Conservation (phyloP, 441 rosid genomes). For the Sinapis alba region DNA sequence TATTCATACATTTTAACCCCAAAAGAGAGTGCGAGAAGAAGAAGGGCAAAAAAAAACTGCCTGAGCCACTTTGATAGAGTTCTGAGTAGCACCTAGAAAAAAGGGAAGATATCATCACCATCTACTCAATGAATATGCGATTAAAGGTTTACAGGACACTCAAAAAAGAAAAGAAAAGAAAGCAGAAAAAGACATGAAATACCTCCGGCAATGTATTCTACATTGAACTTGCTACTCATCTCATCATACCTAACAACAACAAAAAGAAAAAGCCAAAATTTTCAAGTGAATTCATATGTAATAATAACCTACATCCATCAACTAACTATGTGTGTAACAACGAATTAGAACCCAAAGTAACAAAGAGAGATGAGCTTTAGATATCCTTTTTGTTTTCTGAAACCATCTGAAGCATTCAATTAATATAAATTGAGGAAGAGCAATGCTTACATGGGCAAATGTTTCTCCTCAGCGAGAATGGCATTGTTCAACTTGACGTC, state of each 20-base stretch:
- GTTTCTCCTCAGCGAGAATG: conserved; percentile 90
- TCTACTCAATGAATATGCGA: background rate
- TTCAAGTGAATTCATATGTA: background rate
- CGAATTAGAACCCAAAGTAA: too few relatives aligned
- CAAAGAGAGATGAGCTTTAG: too few relatives aligned
- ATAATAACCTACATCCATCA: too few relatives aligned
- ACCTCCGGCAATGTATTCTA: conserved; percentile 95
- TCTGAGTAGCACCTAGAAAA: conserved; percentile 37
- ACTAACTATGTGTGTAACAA: background rate
- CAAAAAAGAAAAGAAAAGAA: background rate
- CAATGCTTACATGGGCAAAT: conserved; percentile 71
- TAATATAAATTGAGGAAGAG: too few relatives aligned
- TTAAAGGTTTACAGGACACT: background rate
- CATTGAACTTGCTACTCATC: conserved; percentile 55
- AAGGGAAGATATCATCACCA: background rate
- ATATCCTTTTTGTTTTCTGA: too few relatives aligned
- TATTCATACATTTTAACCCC: background rate
- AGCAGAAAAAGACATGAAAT: conserved; percentile 18
- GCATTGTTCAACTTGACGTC: conserved; percentile 82
- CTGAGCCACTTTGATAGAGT: conserved; percentile 93
- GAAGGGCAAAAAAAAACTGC: conserved; percentile 31
- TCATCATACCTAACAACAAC: conserved; percentile 87
- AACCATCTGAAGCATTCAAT: too few relatives aligned
- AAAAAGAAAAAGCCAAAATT: background rate
- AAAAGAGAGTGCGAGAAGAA: background rate